A percentile compares a stretch with the other conserved stretches of the same genome.
phyloP scores from a whole-genome alignment of 2,329 filamentous ascomycete species.

The Diaporthe citrichinensis region DNA sequence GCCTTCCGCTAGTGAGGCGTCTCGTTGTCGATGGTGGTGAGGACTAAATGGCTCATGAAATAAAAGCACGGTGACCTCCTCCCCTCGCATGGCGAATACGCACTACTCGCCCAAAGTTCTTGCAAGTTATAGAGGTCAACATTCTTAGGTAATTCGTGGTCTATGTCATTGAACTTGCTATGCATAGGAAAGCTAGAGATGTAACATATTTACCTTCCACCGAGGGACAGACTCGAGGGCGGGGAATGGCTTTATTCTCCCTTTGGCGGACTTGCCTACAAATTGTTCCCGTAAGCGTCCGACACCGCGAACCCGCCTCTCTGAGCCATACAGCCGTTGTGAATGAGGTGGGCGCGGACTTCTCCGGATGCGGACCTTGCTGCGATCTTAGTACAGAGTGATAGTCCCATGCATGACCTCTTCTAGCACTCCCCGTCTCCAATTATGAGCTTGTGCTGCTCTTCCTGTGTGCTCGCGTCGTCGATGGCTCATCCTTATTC shows the following conservation, averaged over 20 bases:
- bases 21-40: neutral
- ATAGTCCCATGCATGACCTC: neutral
- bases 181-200: neutral
- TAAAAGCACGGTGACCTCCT: neutral
- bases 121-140: neutral
- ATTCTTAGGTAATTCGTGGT: neutral
- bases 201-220: neutral
- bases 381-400: neutral
- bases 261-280: neutral
- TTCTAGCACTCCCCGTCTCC: neutral
- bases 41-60: neutral
- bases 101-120: neutral
- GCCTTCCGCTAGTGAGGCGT: too few relatives aligned
- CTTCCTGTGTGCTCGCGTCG: neutral
- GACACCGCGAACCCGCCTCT: neutral
- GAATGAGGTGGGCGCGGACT: neutral
- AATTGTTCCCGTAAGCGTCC: too few relatives aligned
- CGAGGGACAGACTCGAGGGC: neutral
- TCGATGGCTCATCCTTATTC: neutral
- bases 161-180: neutral
- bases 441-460: constrained; percentile 5
- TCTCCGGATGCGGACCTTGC: neutral
- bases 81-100: too few relatives aligned
- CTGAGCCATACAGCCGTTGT: neutral
- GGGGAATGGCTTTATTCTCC: neutral